Evolutionary conservation across 305 asterid species (phyloP).

Genomic region (Salvia sclarea): DNA sequence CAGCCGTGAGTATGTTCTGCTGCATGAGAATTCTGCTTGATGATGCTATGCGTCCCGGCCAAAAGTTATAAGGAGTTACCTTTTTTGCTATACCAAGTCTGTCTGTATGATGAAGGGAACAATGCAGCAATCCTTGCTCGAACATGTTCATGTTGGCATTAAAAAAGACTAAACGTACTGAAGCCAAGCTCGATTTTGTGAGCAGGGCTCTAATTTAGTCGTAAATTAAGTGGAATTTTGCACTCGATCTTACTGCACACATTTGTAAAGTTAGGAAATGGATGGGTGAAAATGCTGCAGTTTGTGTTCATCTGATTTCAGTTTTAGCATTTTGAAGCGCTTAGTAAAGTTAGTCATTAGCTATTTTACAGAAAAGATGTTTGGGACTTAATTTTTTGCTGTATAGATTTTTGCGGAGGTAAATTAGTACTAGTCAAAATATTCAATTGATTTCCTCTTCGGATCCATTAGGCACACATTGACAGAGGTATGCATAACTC

Average conservation of each 20-base stretch:
- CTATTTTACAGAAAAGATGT: neutral
- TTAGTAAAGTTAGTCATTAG: neutral
- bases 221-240: conserved; percentile 14
- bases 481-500: neutral
- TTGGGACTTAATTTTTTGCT: too few species aligned
- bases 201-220: conserved; percentile 18
- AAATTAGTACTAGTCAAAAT: too few species aligned
- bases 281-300: conserved; percentile 17
- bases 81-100: neutral
- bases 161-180: conserved; percentile 11
- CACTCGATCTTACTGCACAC: neutral
- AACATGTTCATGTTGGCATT: conserved; percentile 2
- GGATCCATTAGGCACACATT: too few species aligned
- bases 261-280: conserved; percentile 30
- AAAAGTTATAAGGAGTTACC: neutral
- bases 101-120: neutral
- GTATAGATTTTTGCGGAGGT: too few species aligned
- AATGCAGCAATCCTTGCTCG: neutral
- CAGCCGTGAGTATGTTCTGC: conserved; percentile 94
- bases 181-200: conserved; percentile 16
- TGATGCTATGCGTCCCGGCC: conserved; percentile 31
- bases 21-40: conserved; percentile 80
- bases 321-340: neutral
- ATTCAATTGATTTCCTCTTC: too few species aligned
- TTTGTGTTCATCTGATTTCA: neutral